Percentiles rank a stretch among this genome's conserved stretches.
Conservation (phyloP, 345 rosid genomes). For the sweet orange (Citrus sinensis) region DVS_A1.0 CM039163.1:42533501-42534000, state of each 20-base stretch:
- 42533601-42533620: conserved; percentile 23
- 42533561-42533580: conserved; percentile 18
- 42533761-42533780: conserved; percentile 23
- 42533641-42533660: conserved; percentile 33
- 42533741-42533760: conserved; percentile 44
- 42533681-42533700: conserved; percentile 34
- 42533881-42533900: conserved; percentile 40
- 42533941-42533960: conserved; percentile 33
- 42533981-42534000: conserved; percentile 33
- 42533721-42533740: conserved; percentile 40
- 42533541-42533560: conserved; percentile 28
- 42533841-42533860: neutral
- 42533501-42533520: neutral
- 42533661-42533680: conserved; percentile 31
- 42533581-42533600: conserved; percentile 22
- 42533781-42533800: no score
- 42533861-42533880: conserved; percentile 24
- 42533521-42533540: conserved; percentile 33
- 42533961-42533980: conserved; percentile 40
- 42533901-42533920: conserved; percentile 43
- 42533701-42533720: conserved; percentile 22
- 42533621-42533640: conserved; percentile 17
- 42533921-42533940: conserved; percentile 38
- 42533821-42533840: neutral
- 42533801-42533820: neutral